Base-by-base conservation (phyloP, 108 stramenopile species). In the Cyclotella kingstonii region DNA sequence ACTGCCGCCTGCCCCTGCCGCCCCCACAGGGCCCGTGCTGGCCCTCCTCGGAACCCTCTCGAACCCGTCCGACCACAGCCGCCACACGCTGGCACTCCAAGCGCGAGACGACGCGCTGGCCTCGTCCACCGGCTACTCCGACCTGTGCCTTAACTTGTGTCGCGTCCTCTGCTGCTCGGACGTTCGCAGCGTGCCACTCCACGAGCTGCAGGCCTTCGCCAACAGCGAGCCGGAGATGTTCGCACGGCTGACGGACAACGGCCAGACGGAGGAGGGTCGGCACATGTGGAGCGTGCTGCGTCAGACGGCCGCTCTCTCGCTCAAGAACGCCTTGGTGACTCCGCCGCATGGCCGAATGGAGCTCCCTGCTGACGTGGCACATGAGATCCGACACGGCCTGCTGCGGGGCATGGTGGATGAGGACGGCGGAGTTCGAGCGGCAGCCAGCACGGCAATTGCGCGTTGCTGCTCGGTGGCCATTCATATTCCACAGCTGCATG, bases 231-330 rank as follows among this genome's bases (percentile, higher is more conserved):
- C n/a, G n/a, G n/a, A n/a, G n/a, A n/a, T n/a, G n/a, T n/a, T n/a
- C n/a, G n/a, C n/a, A n/a, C n/a, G n/a, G n/a, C n/a, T n/a, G n/a
- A n/a, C n/a, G n/a, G 21, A 35, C 35, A 29, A 7, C 15, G 28
- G 36, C 22, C 15, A 51, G 29, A 17, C 28, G n/a, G 21, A 54
- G 22, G 36, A 39, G 4, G 12, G n/a, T 8, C 25, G 36, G 18
- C 3, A 44, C 10, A 38, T 42, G 47, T 95, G 87, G 87, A 79
- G 79, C 45, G 77, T 70, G 22, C 76, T 95, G 44, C 88, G 95
- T 33, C 90, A 94, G 84, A 88, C 92, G 85, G 90, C 89, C 12
- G 95, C 92, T 29, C 63, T 95, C 31, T 68, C 93, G 43, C 67
- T 95, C 18, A 95, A 95, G 60, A 92, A 95, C 52, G 90, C 87